Base-by-base conservation (phyloP, 768 basidiomycete species). In the Termitomyces eurrhizus region DNA sequence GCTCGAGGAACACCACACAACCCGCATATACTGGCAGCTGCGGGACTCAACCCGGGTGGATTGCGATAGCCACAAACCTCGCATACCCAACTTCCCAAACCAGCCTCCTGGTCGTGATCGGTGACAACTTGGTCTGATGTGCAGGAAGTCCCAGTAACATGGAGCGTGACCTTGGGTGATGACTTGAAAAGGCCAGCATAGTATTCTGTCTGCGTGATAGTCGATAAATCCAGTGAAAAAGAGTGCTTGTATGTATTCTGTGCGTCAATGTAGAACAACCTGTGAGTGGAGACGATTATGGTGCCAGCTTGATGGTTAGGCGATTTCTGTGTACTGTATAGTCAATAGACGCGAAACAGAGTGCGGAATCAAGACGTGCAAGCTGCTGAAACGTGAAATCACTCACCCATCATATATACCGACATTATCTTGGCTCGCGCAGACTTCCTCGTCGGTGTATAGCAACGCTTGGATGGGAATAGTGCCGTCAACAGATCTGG, bases 341-440 rank as follows among this genome's bases (percentile, higher is more conserved):
- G 66, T 71, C 69, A 70, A 73, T 73, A 70, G 49, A 46, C 11
- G 5, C 16, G 52, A 53, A 53, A 53, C 37, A 29, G 37, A 24
- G 52, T 26, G 37, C 26, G 24, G 16, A 42, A 44, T 63, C 56
- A 54, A 48, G 50, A 36, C 26, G 14, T 42, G 62, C 5, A 46
- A 48, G 35, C 59, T 67, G 60, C 65, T 48, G 51, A 44, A 52
- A 29, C 33, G 60, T 61, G 13, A 66, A 35, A 60, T 42, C 33
- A 75, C 88, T 63, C 72, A 95, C 95, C 93, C 93, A 65, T 95
- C 88, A 68, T 98, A 98, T 58, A 98, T 87, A 1, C 95, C 95
- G 6, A 98, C 88, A 54, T 76, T 77, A 49, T 93, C 89, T 69
- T 93, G 92, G 49, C 81, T 83, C 7, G 84, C 78, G 2, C 91